Percentiles rank a stretch among this genome's conserved stretches.
phyloP scores from a whole-genome alignment of 208 protist genomes.

The Wallacemonas sp. region DNA sequence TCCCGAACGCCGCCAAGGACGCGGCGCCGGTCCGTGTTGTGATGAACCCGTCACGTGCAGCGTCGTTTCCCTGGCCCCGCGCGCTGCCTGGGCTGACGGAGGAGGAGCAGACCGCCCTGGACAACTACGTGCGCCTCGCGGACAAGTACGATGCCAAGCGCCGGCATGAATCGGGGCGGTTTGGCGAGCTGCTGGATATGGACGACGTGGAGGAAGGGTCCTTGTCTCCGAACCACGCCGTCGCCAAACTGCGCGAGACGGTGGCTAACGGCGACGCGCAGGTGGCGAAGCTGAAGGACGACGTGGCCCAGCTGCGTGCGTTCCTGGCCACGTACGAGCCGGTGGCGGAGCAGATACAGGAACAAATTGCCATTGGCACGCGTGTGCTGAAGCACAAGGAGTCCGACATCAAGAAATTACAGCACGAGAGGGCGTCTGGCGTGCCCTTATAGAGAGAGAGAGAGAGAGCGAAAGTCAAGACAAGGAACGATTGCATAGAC shows the following conservation, averaged over 20 bases:
- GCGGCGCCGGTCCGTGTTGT: neutral
- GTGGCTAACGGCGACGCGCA: slow-evolving; percentile 6
- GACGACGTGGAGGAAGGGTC: too few relatives aligned
- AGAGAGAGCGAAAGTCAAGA: too few relatives aligned
- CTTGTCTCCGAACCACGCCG: neutral
- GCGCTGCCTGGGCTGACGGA: slow-evolving; percentile 39
- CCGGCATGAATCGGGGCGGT: slow-evolving; percentile 1
- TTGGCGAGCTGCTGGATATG: neutral
- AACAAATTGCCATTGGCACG: slow-evolving; percentile 21
- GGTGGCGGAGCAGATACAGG: slow-evolving; percentile 17
- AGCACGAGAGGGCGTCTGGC: neutral
- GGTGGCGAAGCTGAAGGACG: slow-evolving; percentile 13
- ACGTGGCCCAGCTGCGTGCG: slow-evolving; percentile 3
- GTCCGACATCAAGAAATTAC: neutral
- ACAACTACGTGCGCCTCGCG: slow-evolving; percentile 25
- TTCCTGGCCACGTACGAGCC: slow-evolving; percentile 12
- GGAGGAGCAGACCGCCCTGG: slow-evolving; percentile 30
- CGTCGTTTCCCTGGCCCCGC: slow-evolving; percentile 32
- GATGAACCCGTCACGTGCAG: neutral
- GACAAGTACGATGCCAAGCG: slow-evolving; percentile 44
- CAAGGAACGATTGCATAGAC: neutral
- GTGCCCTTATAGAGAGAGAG: neutral
- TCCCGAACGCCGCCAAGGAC: neutral
- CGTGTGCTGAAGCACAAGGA: slow-evolving; percentile 22
- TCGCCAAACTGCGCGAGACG: slow-evolving; percentile 13